A percentile compares a stretch with the other conserved stretches of the same genome.
These are phyloP conservation scores for Termitomyces heimii DNA, from an alignment of 768 basidiomycete species.

Conservation along the genomic window DNA sequence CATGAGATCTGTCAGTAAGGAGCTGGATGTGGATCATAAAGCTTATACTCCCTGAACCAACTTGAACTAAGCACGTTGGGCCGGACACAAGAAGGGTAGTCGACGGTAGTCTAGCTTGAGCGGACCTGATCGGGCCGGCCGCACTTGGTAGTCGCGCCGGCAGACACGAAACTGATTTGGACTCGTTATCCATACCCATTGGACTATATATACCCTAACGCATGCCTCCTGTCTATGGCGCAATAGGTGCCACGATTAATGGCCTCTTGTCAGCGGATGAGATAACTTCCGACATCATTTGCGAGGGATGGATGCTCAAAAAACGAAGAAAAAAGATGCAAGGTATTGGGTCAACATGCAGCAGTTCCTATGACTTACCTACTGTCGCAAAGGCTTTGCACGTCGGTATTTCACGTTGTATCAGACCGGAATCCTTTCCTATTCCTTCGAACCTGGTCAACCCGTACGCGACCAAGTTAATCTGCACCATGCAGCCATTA, in stretches of 20 bases:
- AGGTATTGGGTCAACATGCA: constrained; percentile 35
- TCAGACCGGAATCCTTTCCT: constrained; percentile 64
- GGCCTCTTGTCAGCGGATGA: neutral
- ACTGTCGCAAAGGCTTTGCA: constrained; percentile 58
- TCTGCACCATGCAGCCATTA: constrained; percentile 68
- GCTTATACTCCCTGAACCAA: neutral
- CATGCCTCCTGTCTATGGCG: constrained; percentile 2
- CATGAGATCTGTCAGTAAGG: neutral
- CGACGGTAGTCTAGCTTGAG: neutral
- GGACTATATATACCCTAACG: neutral
- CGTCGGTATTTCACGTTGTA: constrained; percentile 74
- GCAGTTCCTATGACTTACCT: neutral
- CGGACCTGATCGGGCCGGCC: neutral
- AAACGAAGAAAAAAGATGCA: constrained; percentile 88
- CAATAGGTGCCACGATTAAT: neutral
- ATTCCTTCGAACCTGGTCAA: constrained; percentile 68
- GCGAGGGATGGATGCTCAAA: constrained; percentile 80
- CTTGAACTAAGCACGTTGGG: neutral
- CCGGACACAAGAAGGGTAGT: neutral
- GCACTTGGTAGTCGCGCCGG: too few species aligned
- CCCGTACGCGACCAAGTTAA: constrained; percentile 66
- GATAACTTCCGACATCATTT: constrained; percentile 27
- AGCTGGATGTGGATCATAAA: neutral
- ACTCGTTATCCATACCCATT: neutral
- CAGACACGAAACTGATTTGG: too few species aligned